phyloP scores from a whole-genome alignment of 257 asterid genomes.

The Rhazya stricta region DNA sequence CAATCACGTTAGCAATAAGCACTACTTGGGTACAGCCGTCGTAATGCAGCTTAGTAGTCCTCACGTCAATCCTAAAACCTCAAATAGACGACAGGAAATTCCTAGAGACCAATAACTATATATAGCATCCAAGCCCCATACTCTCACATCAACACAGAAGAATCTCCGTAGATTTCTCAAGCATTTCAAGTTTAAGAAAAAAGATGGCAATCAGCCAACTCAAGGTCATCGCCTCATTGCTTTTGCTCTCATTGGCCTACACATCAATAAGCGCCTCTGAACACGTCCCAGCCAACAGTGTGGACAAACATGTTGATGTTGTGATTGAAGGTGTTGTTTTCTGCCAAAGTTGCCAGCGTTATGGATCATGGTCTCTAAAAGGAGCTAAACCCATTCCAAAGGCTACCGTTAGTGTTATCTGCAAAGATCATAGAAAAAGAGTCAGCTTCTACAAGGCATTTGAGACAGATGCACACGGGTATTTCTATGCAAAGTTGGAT shows the following conservation, averaged over 20 bases:
- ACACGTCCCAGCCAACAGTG: conserved; percentile 25
- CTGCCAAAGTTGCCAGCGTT: conserved; percentile 64
- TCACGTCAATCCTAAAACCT: conserved; percentile 42
- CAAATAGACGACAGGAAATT: conserved; percentile 12
- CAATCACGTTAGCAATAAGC: conserved; percentile 42
- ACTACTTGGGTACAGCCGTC: conserved; percentile 8
- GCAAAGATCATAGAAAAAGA: conserved; percentile 64
- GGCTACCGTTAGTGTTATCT: conserved; percentile 64
- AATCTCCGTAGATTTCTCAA: background rate
- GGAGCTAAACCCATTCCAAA: conserved; percentile 50
- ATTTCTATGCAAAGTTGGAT: conserved; percentile 68
- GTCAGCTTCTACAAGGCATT: conserved; percentile 72
- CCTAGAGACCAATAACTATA: conserved; percentile 23
- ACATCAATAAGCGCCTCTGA: conserved; percentile 24
- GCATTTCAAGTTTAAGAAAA: background rate
- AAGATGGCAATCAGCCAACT: conserved; percentile 58
- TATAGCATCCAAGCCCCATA: conserved; percentile 17
- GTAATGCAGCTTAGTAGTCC: conserved; percentile 29
- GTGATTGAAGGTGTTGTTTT: conserved; percentile 75
- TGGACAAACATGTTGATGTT: conserved; percentile 38
- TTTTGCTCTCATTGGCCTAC: conserved; percentile 39
- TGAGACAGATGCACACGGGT: conserved; percentile 51
- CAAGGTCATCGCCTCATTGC: conserved; percentile 28
- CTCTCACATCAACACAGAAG: conserved; percentile 11
- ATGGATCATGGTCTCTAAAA: conserved; percentile 57